Percentiles rank a stretch among this genome's conserved stretches.
Conservation (phyloP, 2,329 filamentous ascomycete genomes). For the Trichoderma pleuroti region DNA sequence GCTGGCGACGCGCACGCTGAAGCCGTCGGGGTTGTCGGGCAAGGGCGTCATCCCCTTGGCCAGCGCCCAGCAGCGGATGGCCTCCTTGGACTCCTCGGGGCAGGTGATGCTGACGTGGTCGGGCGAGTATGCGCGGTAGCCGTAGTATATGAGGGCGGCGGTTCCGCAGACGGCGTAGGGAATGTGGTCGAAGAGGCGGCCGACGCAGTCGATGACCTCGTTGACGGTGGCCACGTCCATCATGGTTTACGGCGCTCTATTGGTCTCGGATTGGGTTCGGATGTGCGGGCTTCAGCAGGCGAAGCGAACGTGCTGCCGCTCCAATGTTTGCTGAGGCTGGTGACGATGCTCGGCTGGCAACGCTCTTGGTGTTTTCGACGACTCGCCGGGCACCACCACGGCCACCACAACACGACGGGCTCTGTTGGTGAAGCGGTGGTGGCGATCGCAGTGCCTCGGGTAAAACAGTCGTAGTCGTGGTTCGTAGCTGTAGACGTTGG, state of each 20-base stretch:
- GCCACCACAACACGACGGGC: background rate
- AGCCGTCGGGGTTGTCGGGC: constrained; percentile 28
- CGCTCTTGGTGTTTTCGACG: constrained; percentile 4
- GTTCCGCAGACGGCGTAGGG: constrained; percentile 47
- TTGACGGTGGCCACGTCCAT: constrained; percentile 32
- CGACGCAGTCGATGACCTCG: constrained; percentile 40
- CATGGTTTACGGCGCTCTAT: background rate
- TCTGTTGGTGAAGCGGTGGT: background rate
- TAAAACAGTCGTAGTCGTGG: background rate
- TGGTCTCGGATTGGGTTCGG: background rate
- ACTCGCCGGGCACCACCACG: constrained; percentile 8
- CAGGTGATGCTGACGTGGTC: constrained; percentile 41
- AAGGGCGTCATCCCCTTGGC: constrained; percentile 31
- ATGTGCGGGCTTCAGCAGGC: background rate
- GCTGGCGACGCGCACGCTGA: constrained; percentile 36
- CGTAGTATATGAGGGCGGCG: constrained; percentile 44
- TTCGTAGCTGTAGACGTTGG: background rate
- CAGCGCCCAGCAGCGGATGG: constrained; percentile 41
- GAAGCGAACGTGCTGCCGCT: background rate
- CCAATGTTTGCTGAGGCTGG: background rate
- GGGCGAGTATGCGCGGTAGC: constrained; percentile 31
- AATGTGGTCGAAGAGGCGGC: constrained; percentile 39
- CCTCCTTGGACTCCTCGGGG: constrained; percentile 33
- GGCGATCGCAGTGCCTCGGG: background rate
- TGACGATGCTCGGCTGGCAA: constrained; percentile 18